Evolutionary conservation across 768 basidiomycete species (phyloP), one percentile per base, ranked within the genome.

Genomic region (Leccinum fibrillosum): DNA sequence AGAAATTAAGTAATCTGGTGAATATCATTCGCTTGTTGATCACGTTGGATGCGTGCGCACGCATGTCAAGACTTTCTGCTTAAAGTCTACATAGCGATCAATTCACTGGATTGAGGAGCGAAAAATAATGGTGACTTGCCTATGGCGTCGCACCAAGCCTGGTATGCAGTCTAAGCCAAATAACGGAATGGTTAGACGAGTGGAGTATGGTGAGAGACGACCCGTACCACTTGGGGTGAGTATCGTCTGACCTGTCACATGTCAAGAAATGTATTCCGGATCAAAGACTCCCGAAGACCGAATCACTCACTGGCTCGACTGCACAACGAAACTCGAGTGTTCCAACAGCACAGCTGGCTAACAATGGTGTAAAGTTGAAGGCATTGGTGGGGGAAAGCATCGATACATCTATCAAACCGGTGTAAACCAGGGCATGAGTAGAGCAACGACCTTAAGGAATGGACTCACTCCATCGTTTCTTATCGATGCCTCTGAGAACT

Each of bases 311-410:
- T 1, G 91, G 84, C 71, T 94, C 92, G 34, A 92, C 77, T 0
- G 90, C 87, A 64, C 87, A 86, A 25, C 91, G 77, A 67, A 88
- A 92, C 62, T 93, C 91, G 49, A 95, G 76, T 6, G 92, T 93
- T 3, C 93, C 93, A 25, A 92, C 90, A 4, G 90, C 82, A 57
- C 88, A 78, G 44, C 77, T 70, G 0, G 83, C 82, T 5, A 85
- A 69, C 17, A 84, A 65, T 2, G 82, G 82, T 37, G 76, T 74
- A 32, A 72, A 77, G 48, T 76, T 75, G 67, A 76, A 76, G 37
- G 73, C 64, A 19, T 75, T 73, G 35, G 77, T 86, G 0, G 89
- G 86, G 5, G 88, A 88, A 25, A 90, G 57, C 15, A 89, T 70
- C 1, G 82, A 83, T 5, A 88, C 85, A 64, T 89, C 87, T 89